Conservation (phyloP, 75 land plant genomes). For the Larix kaempferi region DNA sequence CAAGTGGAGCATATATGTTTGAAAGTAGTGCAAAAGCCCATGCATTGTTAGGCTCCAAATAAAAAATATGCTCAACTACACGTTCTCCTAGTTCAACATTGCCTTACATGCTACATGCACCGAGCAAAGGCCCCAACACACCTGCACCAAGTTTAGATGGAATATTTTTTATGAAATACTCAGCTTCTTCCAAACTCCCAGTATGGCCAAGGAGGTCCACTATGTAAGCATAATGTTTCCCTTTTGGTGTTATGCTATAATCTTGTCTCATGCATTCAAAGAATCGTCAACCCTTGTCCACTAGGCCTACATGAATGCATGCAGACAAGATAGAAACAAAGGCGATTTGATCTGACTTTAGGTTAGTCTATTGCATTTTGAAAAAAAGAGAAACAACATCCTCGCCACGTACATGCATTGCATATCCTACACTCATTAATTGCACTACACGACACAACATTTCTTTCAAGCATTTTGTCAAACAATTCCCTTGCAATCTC, state of each 20-base stretch:
- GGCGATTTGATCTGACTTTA: constrained; percentile 18
- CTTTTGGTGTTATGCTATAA: constrained; percentile 4
- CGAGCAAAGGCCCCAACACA: constrained; percentile 18
- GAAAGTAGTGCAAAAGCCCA: constrained; percentile 13
- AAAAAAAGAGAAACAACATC: constrained; percentile 14
- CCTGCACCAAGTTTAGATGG: neutral
- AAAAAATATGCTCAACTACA: neutral
- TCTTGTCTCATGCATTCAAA: constrained; percentile 16
- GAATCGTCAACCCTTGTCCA: constrained; percentile 13
- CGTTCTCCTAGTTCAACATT: constrained; percentile 5
- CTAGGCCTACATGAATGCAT: constrained; percentile 20
- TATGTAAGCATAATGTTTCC: constrained; percentile 20
- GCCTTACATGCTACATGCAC: constrained; percentile 14
- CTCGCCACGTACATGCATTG: constrained; percentile 16
- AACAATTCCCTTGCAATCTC: constrained; percentile 17
- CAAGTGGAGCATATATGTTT: constrained; percentile 17
- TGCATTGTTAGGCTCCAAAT: constrained; percentile 9
- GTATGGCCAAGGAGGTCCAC: constrained; percentile 27
- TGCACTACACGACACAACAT: constrained; percentile 22
- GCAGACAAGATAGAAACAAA: constrained; percentile 19
- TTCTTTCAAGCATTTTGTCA: constrained; percentile 9
- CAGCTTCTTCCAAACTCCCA: constrained; percentile 14
- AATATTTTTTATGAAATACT: constrained; percentile 4
- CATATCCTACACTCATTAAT: constrained; percentile 24
- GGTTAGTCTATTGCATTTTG: constrained; percentile 13